Conservation (phyloP, 2,329 filamentous ascomycete genomes). For the Domatiomyces globalis region DNA sequence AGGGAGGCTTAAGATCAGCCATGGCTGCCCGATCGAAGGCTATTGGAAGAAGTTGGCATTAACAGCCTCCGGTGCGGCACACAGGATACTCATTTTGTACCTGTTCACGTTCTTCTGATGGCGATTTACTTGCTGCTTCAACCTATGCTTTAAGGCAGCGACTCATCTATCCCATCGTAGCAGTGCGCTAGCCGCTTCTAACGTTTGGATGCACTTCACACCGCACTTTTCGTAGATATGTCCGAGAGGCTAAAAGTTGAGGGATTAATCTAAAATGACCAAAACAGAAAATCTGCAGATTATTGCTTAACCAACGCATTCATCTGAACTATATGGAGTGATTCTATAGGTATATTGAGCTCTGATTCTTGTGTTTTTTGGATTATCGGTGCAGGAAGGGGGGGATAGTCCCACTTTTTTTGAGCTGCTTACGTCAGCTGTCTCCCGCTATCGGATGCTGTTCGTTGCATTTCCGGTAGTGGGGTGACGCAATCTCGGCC, state of each 20-base stretch:
- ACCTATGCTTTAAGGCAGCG: not conserved
- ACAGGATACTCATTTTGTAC: not conserved
- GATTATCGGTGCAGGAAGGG: no score
- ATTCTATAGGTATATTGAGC: no score
- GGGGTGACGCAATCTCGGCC: not conserved
- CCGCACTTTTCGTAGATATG: no score
- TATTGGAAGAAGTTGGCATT: not conserved
- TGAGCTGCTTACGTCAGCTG: not conserved
- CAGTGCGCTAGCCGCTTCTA: no score
- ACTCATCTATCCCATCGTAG: no score
- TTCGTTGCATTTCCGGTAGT: not conserved
- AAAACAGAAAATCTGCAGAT: no score
- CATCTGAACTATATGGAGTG: no score
- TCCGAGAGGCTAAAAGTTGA: no score
- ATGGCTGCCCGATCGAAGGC: slow-evolving; percentile 14
- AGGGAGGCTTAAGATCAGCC: slow-evolving; percentile 47
- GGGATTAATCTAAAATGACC: no score
- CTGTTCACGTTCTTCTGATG: not conserved
- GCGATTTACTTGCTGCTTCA: not conserved
- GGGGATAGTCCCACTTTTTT: not conserved
- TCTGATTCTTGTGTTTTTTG: no score
- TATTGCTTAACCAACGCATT: no score
- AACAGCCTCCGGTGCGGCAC: not conserved
- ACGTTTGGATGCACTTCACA: no score
- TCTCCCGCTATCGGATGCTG: not conserved